Percentiles rank a stretch among this genome's conserved stretches.
These are phyloP conservation scores for Amanita muscaria DNA, from an alignment of 768 basidiomycete species.

Conservation along the genomic window DNA sequence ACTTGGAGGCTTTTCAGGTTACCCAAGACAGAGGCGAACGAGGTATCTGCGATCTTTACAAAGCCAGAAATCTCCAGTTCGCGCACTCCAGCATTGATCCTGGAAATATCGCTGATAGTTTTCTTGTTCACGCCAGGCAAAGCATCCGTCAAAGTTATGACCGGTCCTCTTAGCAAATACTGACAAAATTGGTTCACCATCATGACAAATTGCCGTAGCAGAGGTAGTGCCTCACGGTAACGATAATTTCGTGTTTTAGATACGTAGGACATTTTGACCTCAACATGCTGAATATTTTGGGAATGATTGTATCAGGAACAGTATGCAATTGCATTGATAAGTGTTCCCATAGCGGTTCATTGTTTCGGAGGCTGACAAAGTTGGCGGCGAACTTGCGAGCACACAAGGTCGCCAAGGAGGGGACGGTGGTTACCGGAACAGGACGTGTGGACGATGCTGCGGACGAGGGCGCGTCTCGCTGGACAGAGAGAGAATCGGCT, in stretches of 20 bases:
- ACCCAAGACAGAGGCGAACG: conserved; percentile 42
- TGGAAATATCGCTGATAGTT: conserved; percentile 39
- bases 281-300: conserved; percentile 44
- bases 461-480: conserved; percentile 25
- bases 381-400: conserved; percentile 42
- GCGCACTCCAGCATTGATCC: conserved; percentile 28
- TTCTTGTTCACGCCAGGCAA: conserved; percentile 43
- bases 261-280: conserved; percentile 39
- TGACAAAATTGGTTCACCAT: conserved; percentile 15
- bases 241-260: conserved; percentile 47
- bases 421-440: conserved; percentile 26
- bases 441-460: conserved; percentile 40
- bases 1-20: conserved; percentile 35
- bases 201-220: neutral
- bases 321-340: conserved; percentile 31
- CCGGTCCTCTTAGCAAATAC: conserved; percentile 52
- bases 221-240: conserved; percentile 28
- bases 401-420: conserved; percentile 41
- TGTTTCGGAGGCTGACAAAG: conserved; percentile 30
- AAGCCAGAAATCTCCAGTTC: conserved; percentile 46
- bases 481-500: neutral
- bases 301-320: conserved; percentile 44
- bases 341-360: conserved; percentile 30
- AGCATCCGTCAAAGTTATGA: conserved; percentile 36
- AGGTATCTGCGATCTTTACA: conserved; percentile 37